A percentile compares a stretch with the other conserved stretches of the same genome.
Evolutionary conservation across 768 basidiomycete species (phyloP).

Genomic region (Termitomyces sp.): DNA sequence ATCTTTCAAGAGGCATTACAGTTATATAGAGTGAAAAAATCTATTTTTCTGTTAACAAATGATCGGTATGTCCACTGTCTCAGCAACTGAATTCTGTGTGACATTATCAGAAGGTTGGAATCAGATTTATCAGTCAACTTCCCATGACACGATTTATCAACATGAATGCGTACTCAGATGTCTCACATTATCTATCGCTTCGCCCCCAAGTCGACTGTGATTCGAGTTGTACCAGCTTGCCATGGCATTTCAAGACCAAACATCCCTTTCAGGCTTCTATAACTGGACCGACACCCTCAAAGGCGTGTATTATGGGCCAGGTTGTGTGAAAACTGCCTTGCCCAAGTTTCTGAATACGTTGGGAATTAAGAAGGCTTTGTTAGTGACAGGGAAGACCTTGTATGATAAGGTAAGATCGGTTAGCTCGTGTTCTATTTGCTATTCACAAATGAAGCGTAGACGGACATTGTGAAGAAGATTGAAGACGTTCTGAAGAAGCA

Average conservation of each 20-base stretch:
- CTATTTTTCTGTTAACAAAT: too few species aligned
- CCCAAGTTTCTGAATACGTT: conserved; percentile 54
- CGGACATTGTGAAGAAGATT: conserved; percentile 53
- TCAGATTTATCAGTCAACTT: background rate
- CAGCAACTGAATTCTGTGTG: too few species aligned
- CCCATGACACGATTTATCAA: background rate
- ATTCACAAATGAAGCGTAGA: conserved; percentile 29
- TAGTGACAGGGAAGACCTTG: conserved; percentile 71
- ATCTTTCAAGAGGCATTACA: too few species aligned
- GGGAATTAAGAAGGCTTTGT: conserved; percentile 56
- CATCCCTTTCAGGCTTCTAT: conserved; percentile 48
- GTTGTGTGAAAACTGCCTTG: conserved; percentile 55
- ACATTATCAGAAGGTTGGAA: too few species aligned
- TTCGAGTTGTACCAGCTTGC: background rate
- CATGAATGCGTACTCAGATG: background rate
- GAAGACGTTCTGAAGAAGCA: conserved; percentile 51
- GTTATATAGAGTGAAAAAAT: too few species aligned
- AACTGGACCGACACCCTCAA: conserved; percentile 57
- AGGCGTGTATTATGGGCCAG: conserved; percentile 69
- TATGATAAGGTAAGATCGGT: conserved; percentile 46
- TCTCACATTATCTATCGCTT: background rate
- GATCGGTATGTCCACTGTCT: too few species aligned
- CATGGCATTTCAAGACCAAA: conserved; percentile 15
- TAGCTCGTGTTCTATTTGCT: background rate
- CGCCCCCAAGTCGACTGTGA: background rate